phyloP scores from a whole-genome alignment of 176 grass and related monocot species.

The Oryza officinalis region DNA sequence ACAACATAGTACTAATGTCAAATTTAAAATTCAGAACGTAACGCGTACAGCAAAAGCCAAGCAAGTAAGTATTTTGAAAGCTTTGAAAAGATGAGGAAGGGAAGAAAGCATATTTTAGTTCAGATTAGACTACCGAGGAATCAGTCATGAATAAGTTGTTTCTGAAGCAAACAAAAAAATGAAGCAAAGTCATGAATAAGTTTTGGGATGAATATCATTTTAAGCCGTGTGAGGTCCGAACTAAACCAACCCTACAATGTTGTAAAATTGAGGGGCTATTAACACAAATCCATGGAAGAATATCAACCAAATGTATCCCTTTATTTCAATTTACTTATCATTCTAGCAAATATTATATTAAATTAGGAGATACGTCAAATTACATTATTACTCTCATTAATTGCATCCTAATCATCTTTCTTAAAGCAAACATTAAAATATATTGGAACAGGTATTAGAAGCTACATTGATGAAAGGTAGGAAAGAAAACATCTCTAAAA shows the following conservation, averaged over 20 bases:
- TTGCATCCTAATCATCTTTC: too few species aligned
- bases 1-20: background rate
- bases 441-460: too few species aligned
- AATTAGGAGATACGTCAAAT: too few species aligned
- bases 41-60: background rate
- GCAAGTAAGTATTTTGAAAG: background rate
- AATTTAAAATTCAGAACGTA: background rate
- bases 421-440: too few species aligned
- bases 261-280: background rate
- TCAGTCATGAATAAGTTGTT: background rate
- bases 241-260: background rate
- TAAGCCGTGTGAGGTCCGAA: background rate
- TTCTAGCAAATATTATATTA: too few species aligned
- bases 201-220: conserved; percentile 20
- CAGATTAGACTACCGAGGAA: background rate
- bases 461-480: too few species aligned
- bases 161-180: too few species aligned
- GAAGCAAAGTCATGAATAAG: background rate
- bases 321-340: too few species aligned
- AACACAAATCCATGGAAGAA: background rate
- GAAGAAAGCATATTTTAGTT: conserved; percentile 22
- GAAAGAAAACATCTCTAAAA: too few species aligned
- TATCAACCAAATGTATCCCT: background rate
- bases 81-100: conserved; percentile 2
- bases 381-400: too few species aligned